Base-by-base conservation (phyloP, 2,329 filamentous ascomycete genomes). In the Sphaerostilbella broomeana region DNA sequence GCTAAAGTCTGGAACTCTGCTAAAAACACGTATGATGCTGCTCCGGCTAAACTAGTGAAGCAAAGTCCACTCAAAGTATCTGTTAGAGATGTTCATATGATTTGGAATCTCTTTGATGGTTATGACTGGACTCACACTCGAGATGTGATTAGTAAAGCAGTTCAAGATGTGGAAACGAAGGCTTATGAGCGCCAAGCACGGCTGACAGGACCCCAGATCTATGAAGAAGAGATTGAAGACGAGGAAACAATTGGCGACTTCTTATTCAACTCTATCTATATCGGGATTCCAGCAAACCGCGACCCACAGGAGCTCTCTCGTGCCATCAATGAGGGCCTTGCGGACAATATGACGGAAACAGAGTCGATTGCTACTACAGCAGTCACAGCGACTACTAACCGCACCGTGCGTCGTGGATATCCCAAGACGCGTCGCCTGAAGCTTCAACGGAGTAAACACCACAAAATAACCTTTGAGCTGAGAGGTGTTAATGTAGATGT, bases 221-320 rank as follows among this genome's bases (percentile, higher is more conserved):
- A 74, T 38, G 84, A 81, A 38, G 81, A 80, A 24, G 80, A 90
- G 17, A 75, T 83, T 16, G 85, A 94, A 34, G 84, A 89, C 29
- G 85, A 89, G 60, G 86, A 80, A 10, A 85, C 84, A 5, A 94
- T 97, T 60, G 88, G 87, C 5, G 94, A 98, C 58, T 94, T 94
- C 51, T 70, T 98, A 12, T 98, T 98, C 72, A 97, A 98, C 58
- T 98, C 92, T 0, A 95, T 98, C 39, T 98, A 95, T 65, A 95
- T 98, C 51, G 88, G 86, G 11, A 85, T 98, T 13, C 85, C 90
- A 0, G 75, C 85, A 9, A 92, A 89, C 51, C 79, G 83, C 42
- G 90, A 97, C 51, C 87, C 88, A 5, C 77, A 77, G 38, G 86
- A 94, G 20, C 72, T 97, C 8, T 73, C 86, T 4, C 77, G 79